Evolutionary conservation across 2,329 filamentous ascomycete species (phyloP).

Genomic region (Coniochaeta ligniaria): DNA sequence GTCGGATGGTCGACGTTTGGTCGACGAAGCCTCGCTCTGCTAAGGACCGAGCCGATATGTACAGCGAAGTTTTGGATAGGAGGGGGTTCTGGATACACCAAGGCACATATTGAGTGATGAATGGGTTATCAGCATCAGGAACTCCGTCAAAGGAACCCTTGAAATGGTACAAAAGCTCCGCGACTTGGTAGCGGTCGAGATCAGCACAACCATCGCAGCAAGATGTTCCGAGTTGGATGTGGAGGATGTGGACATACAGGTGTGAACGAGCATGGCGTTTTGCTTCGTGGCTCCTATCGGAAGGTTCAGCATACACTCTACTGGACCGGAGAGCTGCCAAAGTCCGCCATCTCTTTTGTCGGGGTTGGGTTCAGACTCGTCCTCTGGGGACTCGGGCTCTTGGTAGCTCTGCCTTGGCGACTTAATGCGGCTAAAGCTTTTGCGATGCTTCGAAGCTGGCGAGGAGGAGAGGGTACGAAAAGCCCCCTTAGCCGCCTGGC

Average conservation of each 20-base stretch:
- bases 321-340: slow-evolving; percentile 10
- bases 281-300: slow-evolving; percentile 11
- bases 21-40: slow-evolving; percentile 34
- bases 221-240: neutral
- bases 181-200: slow-evolving; percentile 20
- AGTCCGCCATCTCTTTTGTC: neutral
- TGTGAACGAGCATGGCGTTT: slow-evolving; percentile 13
- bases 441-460: neutral
- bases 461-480: neutral
- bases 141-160: slow-evolving; percentile 39
- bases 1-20: slow-evolving; percentile 27
- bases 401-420: neutral
- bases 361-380: neutral
- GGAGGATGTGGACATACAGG: slow-evolving; percentile 7
- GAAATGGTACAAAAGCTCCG: slow-evolving; percentile 37
- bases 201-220: neutral
- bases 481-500: neutral
- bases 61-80: slow-evolving; percentile 35
- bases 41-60: slow-evolving; percentile 38
- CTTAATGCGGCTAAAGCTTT: neutral
- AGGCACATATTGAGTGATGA: slow-evolving; percentile 36
- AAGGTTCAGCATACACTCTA: slow-evolving; percentile 10
- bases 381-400: neutral
- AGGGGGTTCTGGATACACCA: slow-evolving; percentile 37
- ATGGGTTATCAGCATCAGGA: slow-evolving; percentile 31